phyloP scores from a whole-genome alignment of 2,329 filamentous ascomycete species.

The Colletotrichum horii region DNA sequence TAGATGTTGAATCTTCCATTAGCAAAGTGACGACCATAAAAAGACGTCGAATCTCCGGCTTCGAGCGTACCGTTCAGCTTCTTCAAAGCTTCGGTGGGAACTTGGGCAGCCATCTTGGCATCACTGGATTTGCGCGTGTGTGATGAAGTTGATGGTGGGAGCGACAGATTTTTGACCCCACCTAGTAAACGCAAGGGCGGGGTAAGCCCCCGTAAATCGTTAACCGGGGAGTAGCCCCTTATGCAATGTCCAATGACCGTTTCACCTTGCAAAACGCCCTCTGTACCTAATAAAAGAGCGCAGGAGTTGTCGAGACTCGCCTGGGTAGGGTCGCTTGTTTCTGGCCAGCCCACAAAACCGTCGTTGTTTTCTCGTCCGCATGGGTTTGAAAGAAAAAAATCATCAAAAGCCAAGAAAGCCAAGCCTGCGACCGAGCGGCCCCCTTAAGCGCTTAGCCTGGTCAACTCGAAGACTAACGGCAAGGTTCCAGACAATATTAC shows the following conservation, averaged over 20 bases:
- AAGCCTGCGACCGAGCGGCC: neutral
- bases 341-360: neutral
- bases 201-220: conserved; percentile 19
- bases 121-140: conserved; percentile 11
- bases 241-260: conserved; percentile 12
- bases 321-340: neutral
- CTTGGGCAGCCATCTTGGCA: conserved; percentile 48
- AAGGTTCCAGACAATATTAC: conserved; percentile 10
- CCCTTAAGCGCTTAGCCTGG: neutral
- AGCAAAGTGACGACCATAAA: neutral
- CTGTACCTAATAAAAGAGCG: neutral
- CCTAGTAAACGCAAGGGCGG: conserved; percentile 21
- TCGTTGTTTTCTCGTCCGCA: neutral
- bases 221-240: conserved; percentile 6
- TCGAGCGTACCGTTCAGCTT: conserved; percentile 43
- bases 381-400: neutral
- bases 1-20: conserved; percentile 26
- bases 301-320: neutral
- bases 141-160: conserved; percentile 17
- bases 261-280: neutral
- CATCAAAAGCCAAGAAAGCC: neutral
- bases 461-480: neutral
- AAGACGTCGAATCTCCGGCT: neutral
- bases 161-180: conserved; percentile 21
- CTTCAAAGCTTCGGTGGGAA: conserved; percentile 47